Evolutionary conservation across 208 protist genomes (phyloP).

Genomic region (Herpetomonas tarakana): DNA sequence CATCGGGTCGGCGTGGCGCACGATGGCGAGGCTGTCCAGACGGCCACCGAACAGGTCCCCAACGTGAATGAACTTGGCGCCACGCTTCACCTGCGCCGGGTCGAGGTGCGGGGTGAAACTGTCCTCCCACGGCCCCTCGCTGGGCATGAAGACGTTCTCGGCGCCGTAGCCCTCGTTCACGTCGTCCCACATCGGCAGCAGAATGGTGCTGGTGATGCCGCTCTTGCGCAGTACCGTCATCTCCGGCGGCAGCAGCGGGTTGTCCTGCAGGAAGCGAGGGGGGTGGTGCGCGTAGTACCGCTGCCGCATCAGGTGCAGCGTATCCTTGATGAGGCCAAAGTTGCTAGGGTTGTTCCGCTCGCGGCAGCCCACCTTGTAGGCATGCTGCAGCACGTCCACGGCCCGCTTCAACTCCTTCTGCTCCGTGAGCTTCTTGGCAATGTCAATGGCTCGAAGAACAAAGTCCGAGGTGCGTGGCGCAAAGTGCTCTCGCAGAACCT

Average conservation of each 20-base stretch:
- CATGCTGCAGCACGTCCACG: constrained; percentile 79
- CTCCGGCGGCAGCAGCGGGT: constrained; percentile 65
- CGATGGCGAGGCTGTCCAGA: constrained; percentile 32
- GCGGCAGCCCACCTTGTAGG: constrained; percentile 46
- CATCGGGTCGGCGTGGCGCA: constrained; percentile 69
- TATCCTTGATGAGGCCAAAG: constrained; percentile 58
- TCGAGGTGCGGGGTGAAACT: constrained; percentile 39
- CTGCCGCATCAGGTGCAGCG: constrained; percentile 50
- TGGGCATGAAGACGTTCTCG: constrained; percentile 83
- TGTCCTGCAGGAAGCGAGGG: constrained; percentile 83
- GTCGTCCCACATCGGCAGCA: constrained; percentile 88
- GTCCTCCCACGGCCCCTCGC: constrained; percentile 42
- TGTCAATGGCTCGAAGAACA: constrained; percentile 65
- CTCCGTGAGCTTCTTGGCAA: constrained; percentile 39
- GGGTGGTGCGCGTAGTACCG: constrained; percentile 43
- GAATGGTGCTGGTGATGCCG: constrained; percentile 60
- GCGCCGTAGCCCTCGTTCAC: constrained; percentile 71
- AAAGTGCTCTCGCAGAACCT: constrained; percentile 9
- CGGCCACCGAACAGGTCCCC: constrained; percentile 20
- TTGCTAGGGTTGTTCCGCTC: constrained; percentile 67
- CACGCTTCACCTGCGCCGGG: constrained; percentile 14
- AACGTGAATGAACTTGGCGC: constrained; percentile 35
- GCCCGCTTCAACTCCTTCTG: constrained; percentile 75
- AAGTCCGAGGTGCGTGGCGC: constrained; percentile 45
- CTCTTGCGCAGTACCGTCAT: constrained; percentile 74